Conservation (phyloP, 2,329 filamentous ascomycete species). For the Diplodia corticola region DNA sequence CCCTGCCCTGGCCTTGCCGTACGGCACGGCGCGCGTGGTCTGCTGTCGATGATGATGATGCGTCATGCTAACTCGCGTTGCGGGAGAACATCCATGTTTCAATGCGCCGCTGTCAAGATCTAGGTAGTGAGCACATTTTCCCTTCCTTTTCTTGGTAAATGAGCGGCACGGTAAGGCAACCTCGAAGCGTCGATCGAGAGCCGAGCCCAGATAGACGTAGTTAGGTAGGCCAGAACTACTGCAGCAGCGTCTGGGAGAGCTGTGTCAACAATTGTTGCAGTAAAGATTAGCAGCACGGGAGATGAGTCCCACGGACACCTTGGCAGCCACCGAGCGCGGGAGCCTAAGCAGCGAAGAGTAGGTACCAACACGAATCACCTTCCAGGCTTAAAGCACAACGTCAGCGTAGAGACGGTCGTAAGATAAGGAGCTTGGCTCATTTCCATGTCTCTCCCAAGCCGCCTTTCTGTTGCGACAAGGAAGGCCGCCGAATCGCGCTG, state of each 20-base stretch:
- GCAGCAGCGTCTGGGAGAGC: background rate
- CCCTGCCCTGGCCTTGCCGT: slow-evolving; percentile 9
- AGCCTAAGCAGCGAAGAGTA: background rate
- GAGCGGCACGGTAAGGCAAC: background rate
- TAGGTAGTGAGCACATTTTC: background rate
- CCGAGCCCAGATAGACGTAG: background rate
- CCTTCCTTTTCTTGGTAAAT: background rate
- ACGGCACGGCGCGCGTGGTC: slow-evolving; percentile 14
- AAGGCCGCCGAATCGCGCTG: background rate
- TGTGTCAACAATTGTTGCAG: background rate
- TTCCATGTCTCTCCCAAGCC: background rate
- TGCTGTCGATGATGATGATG: background rate
- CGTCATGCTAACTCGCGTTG: background rate
- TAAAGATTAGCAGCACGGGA: background rate
- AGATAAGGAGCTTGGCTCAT: slow-evolving; percentile 3
- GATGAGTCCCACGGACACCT: slow-evolving; percentile 7
- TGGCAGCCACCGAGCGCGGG: background rate
- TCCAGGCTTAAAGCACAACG: background rate
- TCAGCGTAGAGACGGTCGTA: background rate
- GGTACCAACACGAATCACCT: background rate
- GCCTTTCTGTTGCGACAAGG: background rate
- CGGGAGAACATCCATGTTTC: slow-evolving; percentile 8
- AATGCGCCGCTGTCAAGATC: background rate
- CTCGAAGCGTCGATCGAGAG: background rate
- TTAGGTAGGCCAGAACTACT: background rate